phyloP scores from a whole-genome alignment of 768 basidiomycete genomes.

The Daedaleopsis nitida region DNA sequence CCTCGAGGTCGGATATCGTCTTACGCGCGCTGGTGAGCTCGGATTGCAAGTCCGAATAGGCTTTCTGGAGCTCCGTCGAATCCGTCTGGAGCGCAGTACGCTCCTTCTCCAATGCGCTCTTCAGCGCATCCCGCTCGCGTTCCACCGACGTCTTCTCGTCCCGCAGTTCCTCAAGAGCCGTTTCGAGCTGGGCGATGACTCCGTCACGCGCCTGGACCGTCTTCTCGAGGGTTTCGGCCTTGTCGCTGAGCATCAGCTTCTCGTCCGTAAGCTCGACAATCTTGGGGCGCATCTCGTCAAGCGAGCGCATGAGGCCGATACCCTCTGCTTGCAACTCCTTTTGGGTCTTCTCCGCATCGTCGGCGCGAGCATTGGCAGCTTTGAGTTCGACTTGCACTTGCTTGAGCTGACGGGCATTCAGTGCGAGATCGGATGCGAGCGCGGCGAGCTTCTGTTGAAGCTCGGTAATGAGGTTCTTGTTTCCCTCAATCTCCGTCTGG shows the following conservation, averaged over 20 bases:
- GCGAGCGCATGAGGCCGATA: constrained; percentile 71
- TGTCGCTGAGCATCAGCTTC: constrained; percentile 70
- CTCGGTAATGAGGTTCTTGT: constrained; percentile 48
- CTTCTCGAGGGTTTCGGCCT: constrained; percentile 56
- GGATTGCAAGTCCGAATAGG: constrained; percentile 60
- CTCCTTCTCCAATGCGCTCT: constrained; percentile 24
- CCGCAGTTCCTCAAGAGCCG: constrained; percentile 54
- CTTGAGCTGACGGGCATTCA: constrained; percentile 58
- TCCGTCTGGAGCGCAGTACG: constrained; percentile 34
- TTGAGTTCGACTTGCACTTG: constrained; percentile 67
- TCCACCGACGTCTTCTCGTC: constrained; percentile 51
- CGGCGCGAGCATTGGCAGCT: constrained; percentile 63
- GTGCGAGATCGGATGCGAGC: constrained; percentile 53
- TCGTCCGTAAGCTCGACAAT: constrained; percentile 77
- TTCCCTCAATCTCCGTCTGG: constrained; percentile 47
- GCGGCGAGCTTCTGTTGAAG: constrained; percentile 62
- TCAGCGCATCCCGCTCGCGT: constrained; percentile 35
- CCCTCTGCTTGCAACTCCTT: constrained; percentile 78
- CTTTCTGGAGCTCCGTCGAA: constrained; percentile 60
- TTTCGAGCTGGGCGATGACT: constrained; percentile 63
- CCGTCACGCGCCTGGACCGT: constrained; percentile 56
- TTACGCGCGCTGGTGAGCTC: constrained; percentile 58
- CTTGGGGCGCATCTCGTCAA: constrained; percentile 86
- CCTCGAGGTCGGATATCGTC: constrained; percentile 60
- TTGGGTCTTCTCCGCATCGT: constrained; percentile 73